Conservation (phyloP, 2,329 filamentous ascomycete species). For the Cladosporium colombiae region DNA sequence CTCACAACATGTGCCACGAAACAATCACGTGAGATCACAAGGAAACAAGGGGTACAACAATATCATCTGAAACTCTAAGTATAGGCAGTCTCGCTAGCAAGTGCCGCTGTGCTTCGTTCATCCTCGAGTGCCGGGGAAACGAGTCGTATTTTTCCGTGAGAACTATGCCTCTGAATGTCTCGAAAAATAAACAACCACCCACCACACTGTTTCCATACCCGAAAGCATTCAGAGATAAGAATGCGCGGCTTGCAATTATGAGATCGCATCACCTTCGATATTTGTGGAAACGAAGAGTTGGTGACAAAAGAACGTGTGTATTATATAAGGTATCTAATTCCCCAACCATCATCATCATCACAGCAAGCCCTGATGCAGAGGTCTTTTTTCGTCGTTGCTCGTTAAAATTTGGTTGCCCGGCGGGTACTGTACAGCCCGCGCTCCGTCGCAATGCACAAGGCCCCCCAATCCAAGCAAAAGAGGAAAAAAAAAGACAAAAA, state of each 20-base stretch:
- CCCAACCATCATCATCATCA: not conserved
- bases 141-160: not conserved
- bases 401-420: not conserved
- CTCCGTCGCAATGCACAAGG: constrained; percentile 7
- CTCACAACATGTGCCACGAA: not conserved
- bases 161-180: not conserved
- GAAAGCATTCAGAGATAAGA: not conserved
- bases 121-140: not conserved
- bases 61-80: not conserved
- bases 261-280: not conserved
- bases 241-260: not conserved
- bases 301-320: not conserved
- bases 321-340: not conserved
- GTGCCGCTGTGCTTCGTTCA: not conserved
- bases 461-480: not conserved
- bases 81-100: not conserved
- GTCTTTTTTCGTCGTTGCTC: not conserved
- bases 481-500: not conserved
- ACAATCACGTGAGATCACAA: not conserved
- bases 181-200: not conserved
- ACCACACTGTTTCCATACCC: not conserved
- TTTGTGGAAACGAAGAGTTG: not conserved
- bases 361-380: not conserved
- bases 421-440: constrained; percentile 15
- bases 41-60: not conserved